Base-by-base conservation (phyloP, 2,329 filamentous ascomycete genomes). In the Camptophora hylomeconis region DNA sequence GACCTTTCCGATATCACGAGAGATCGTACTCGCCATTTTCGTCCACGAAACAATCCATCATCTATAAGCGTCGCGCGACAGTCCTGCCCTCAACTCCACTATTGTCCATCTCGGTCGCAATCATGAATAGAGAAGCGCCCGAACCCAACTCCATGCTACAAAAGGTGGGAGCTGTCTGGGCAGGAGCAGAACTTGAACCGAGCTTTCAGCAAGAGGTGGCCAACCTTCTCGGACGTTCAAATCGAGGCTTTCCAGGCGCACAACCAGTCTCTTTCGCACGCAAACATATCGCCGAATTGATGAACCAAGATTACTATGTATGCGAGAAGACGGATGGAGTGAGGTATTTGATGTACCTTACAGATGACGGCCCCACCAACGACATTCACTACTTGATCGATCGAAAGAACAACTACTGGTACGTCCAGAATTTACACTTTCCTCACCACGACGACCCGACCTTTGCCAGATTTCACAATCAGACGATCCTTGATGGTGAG, bases 261-360 rank as follows among this genome's bases (percentile, higher is more conserved):
- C 89, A 98, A 54, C 89, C 89, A 9, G 86, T 98, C 40, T 92
- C 82, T 48, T 98, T 98, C 52, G 67, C 80, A 31, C 67, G 78
- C 33, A 67, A 72, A 45, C 89, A 98, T 54, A 57, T 95, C 7
- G 61, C 74, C n/a, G 84, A 92, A 58, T 68, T 98, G 19, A 73
- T 77, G 37, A 66, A 67, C 34, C 67, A 80, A 49, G 89, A 95
- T 56, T 98, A 95, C 61, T 98, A 86, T 52, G 80, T 98, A 40
- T 94, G 87, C 63, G 89, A 98, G 58, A 98, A 98, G 61, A 93
- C 87, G 1, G 89, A 98, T 51, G 89, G 89, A 31, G 82, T 95
- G 39, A 75, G 89, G 39, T 94, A 92, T 53, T 70, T 98, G n/a
- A 71, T 98, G 40, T 95, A 92, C 62, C 74, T 89, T 41, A 83